Percentiles rank a stretch among this genome's conserved stretches.
These are phyloP conservation scores for Phytophthora europaea DNA, from an alignment of 352 stramenopile species.

Conservation along the genomic window DNA sequence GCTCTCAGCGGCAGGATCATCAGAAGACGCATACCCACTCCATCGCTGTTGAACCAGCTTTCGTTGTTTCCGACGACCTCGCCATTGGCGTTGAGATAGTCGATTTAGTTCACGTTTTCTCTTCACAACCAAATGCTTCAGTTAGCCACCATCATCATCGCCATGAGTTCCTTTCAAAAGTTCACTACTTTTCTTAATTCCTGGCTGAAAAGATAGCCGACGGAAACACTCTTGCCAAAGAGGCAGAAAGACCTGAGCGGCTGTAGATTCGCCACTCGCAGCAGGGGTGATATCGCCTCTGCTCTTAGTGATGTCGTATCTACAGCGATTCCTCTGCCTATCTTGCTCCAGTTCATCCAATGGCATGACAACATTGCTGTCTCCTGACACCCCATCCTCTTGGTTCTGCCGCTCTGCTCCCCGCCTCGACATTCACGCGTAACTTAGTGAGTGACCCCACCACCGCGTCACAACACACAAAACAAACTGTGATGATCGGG, in stretches of 20 bases:
- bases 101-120: not conserved
- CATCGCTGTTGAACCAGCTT: no score
- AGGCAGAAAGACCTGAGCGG: not conserved
- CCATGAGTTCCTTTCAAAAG: no score
- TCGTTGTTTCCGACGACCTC: no score
- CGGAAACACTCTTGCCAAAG: not conserved
- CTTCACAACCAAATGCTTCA: not conserved
- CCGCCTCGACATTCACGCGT: not conserved
- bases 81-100: not conserved
- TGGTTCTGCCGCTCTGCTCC: no score
- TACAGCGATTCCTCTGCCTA: no score
- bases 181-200: no score
- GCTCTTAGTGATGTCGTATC: not conserved
- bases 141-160: not conserved
- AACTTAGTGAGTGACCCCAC: not conserved
- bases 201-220: not conserved
- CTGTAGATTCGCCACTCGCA: not conserved
- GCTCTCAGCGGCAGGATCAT: no score
- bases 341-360: no score
- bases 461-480: not conserved
- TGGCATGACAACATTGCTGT: no score
- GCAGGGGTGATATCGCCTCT: not conserved
- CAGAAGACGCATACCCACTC: no score
- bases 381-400: no score
- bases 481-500: not conserved